These are phyloP conservation scores for Lyophyllum semitale DNA, from an alignment of 768 basidiomycete species.

Conservation along the genomic window DNA sequence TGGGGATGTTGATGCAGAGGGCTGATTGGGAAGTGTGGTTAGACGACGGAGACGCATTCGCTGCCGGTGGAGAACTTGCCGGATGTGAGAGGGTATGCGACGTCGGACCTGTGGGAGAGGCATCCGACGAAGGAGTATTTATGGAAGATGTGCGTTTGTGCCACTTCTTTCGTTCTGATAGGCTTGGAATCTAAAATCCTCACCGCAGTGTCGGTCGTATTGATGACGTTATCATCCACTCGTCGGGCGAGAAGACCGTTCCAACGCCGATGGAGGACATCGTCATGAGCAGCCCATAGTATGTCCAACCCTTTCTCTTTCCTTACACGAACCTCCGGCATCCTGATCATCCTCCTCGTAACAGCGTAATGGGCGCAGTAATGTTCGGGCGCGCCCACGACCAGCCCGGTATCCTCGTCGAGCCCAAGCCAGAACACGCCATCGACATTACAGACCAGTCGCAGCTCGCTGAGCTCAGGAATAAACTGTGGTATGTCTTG, in stretches of 20 bases:
- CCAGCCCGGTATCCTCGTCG: constrained; percentile 27
- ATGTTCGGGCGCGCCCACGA: constrained; percentile 40
- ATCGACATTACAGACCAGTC: constrained; percentile 20
- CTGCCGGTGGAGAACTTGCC: constrained; percentile 31
- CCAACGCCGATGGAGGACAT: constrained; percentile 33
- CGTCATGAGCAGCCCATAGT: constrained; percentile 19
- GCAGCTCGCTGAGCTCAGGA: constrained; percentile 30
- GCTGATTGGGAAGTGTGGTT: neutral
- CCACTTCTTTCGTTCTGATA: neutral
- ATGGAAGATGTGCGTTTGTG: constrained; percentile 31
- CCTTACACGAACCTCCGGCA: neutral
- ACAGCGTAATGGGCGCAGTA: constrained; percentile 22
- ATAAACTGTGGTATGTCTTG: constrained; percentile 33
- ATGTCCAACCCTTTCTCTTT: neutral
- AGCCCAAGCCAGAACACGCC: constrained; percentile 12
- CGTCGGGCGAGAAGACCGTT: constrained; percentile 37
- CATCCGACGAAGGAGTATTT: constrained; percentile 38
- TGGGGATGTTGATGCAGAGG: neutral
- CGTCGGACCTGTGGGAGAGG: constrained; percentile 33
- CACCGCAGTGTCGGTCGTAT: constrained; percentile 37
- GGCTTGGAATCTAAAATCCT: neutral
- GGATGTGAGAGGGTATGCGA: constrained; percentile 36
- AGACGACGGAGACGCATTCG: constrained; percentile 28
- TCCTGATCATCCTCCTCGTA: neutral
- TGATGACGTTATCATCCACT: constrained; percentile 38